These are phyloP conservation scores for Acanthochlamys bracteata DNA, from an alignment of 106 monocot genomes.

Conservation along the genomic window DNA sequence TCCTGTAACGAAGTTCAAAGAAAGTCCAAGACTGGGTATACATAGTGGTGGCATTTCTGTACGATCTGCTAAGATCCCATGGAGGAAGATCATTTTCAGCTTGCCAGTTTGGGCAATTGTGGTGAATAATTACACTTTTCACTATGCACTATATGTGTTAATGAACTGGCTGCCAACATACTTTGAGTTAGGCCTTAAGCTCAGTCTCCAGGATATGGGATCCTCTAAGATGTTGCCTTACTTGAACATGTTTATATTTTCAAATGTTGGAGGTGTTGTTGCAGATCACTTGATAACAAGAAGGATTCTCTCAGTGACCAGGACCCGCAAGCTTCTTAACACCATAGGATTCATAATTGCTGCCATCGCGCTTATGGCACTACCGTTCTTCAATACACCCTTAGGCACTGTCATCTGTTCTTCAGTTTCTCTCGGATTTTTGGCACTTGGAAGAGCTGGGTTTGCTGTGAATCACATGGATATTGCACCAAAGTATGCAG, in stretches of 20 bases:
- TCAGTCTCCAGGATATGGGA: conserved; percentile 93
- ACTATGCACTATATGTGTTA: conserved; percentile 85
- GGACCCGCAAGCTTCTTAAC: conserved; percentile 70
- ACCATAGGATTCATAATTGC: conserved; percentile 63
- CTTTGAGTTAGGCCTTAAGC: conserved; percentile 68
- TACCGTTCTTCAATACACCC: conserved; percentile 55
- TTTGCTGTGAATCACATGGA: conserved; percentile 98
- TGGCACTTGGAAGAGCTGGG: conserved; percentile 92
- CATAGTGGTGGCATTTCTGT: conserved; percentile 18
- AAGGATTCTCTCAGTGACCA: conserved; percentile 51
- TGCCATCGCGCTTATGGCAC: conserved; percentile 55
- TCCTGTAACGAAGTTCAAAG: conserved; percentile 44
- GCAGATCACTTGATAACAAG: conserved; percentile 78
- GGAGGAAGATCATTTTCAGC: conserved; percentile 69
- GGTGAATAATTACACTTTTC: conserved; percentile 91
- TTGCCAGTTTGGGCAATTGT: conserved; percentile 87
- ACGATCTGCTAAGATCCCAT: conserved; percentile 51
- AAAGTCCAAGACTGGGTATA: conserved; percentile 19
- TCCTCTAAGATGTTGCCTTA: conserved; percentile 93
- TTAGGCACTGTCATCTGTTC: conserved; percentile 58
- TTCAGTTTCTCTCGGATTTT: conserved; percentile 70
- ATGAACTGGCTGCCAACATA: conserved; percentile 99
- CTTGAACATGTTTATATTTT: conserved; percentile 90
- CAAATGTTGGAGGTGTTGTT: conserved; percentile 71
- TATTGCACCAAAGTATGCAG: conserved; percentile 87